Evolutionary conservation across 1,139 yeast genomes (phyloP), one percentile per base, ranked within the genome.

Genomic region (Ashbya aceris): DNA sequence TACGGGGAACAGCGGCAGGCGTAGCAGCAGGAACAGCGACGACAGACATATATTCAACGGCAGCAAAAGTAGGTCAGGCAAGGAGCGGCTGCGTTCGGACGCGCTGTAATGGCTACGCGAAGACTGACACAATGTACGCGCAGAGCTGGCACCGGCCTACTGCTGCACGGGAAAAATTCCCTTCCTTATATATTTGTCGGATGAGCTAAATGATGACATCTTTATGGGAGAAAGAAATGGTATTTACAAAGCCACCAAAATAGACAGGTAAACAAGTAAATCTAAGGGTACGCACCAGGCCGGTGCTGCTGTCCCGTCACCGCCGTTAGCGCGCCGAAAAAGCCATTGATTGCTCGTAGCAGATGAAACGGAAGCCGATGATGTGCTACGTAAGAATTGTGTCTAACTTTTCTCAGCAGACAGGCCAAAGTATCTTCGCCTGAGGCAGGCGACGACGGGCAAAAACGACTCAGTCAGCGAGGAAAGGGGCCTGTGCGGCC

Each of bases 331-430:
- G 12, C 20, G 17, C 20, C 17, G 27, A 11, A 34, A 33, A 9
- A 34, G 29, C 29, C 9, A 20, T 6, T 34, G 29, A 34, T 34
- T 34, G 27, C 14, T 34, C 11, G 11, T 8, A 34, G 37, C 23
- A 34, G 27, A 34, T 34, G 29, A 34, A 34, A 34, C 37, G 37
- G 37, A 34, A 34, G 37, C n/a, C 17, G 27, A 34, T 20, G 37
- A 34, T 23, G 37, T 34, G 37, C 37, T 34, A 32, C 35, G 37
- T 14, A 34, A 34, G 29, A 34, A 34, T 34, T 34, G 37, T 34
- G 37, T 34, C 37, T 34, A 34, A 34, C 37, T 34, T 34, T 34
- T 34, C 29, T 14, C 29, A 34, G 27, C 37, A 9, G 37, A 23
- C 37, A 34, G 37, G 29, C 37, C 27, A 23, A 34, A 34, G 20